Base-by-base conservation (phyloP, 169 alveolate genomes). In the Plasmodium coatneyi region DNA sequence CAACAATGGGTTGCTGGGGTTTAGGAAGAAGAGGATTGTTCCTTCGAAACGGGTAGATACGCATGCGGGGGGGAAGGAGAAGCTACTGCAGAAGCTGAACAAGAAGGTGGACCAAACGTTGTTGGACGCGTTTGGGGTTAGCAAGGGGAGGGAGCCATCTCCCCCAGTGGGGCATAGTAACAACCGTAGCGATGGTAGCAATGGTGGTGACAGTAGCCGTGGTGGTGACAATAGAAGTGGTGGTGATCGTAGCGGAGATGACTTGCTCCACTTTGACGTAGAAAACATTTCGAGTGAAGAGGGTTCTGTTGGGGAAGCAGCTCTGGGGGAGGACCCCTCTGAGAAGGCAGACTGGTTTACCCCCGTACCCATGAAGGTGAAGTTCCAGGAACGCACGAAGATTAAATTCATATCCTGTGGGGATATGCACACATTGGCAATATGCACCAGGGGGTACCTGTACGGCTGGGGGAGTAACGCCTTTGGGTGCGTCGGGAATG, bases 401-500 rank as follows among this genome's bases (percentile, higher is more conserved):
- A 71, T 92, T 66, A 82, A 60, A 39, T 95, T 95, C 36, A 95
- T 97, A 14, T 94, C 98, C 14, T 97, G 98, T 95, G 98, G 98
- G 7, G 97, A 95, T 78, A 92, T 87, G 84, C 98, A 97, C 71
- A 95, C 97, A 12, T 92, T 97, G 10, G 97, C 92, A 5, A 96
- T 96, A 5, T 94, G 97, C 3, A 96, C 92, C 5, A 83, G 92
- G n/a, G 98, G 98, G 3, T 80, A 86, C 39, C 92, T 96, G 79
- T 96, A 92, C 56, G 82, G 97, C 16, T 97, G 98, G 98, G 98
- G 98, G 9, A 74, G 71, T 41, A 97, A 97, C 52, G 92, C 82
- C 25, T 89, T 89, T 41, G 98, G 98, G n/a, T 97, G 96, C 14
- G 96, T 97, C 5, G 98, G 98, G 10, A 92, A 95, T 43, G 98